Evolutionary conservation across 805 yeast species (phyloP).

Genomic region (Torulaspora delbrueckii): DNA sequence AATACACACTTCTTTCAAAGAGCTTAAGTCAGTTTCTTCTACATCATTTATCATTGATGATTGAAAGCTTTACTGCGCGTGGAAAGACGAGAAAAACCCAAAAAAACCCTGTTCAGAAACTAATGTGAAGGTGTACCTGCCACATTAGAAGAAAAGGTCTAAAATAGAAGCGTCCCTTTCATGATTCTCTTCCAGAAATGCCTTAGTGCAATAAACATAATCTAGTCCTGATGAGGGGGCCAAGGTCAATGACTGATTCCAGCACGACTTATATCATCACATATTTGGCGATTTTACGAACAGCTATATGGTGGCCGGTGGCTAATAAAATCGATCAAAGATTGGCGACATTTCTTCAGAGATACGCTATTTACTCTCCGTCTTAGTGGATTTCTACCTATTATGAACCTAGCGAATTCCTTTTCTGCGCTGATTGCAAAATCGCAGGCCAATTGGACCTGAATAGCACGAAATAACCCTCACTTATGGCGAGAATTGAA

Average conservation of each 20-base stretch:
- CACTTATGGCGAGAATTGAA: slow-evolving; percentile 43
- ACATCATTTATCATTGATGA: background rate
- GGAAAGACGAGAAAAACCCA: background rate
- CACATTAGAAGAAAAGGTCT: background rate
- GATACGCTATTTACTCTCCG: background rate
- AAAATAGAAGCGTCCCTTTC: background rate
- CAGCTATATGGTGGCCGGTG: background rate
- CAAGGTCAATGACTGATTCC: background rate
- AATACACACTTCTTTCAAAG: background rate
- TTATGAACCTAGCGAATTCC: slow-evolving; percentile 1
- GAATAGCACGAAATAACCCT: slow-evolving; percentile 7
- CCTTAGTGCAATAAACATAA: background rate
- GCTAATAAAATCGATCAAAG: background rate
- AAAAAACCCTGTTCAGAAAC: background rate
- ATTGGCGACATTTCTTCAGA: background rate
- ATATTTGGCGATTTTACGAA: background rate
- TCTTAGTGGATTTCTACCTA: background rate
- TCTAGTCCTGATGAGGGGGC: background rate
- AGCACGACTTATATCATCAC: background rate
- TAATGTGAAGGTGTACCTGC: background rate
- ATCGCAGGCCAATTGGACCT: slow-evolving; percentile 17
- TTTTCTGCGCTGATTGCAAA: background rate
- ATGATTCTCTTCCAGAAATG: background rate
- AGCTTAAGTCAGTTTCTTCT: background rate
- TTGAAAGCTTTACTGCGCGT: background rate